Evolutionary conservation across 2,329 filamentous ascomycete genomes (phyloP).

Genomic region (Paecilomyces niveus): DNA sequence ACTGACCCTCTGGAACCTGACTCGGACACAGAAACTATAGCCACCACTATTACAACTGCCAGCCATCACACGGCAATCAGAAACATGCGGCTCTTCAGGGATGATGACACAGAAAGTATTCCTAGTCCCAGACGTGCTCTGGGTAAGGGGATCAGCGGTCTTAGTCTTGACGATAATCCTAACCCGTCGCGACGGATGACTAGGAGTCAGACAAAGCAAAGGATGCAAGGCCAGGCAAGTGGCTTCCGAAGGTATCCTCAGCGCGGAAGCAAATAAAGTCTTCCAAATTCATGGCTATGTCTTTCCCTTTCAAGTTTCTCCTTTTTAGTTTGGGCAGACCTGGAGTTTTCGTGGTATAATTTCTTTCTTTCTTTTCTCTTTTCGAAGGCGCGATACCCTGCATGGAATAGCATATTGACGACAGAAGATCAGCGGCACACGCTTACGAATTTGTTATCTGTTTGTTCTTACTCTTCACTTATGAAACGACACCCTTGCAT

Average conservation of each 20-base stretch:
- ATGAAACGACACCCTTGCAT: background rate
- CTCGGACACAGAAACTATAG: conserved; percentile 26
- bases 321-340: background rate
- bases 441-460: background rate
- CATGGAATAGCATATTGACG: background rate
- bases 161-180: conserved; percentile 27
- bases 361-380: background rate
- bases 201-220: conserved; percentile 25
- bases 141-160: conserved; percentile 23
- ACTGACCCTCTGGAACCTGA: conserved; percentile 26
- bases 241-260: conserved; percentile 8
- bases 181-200: conserved; percentile 25
- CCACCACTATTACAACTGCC: conserved; percentile 23
- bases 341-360: background rate
- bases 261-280: conserved; percentile 10
- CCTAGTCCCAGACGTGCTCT: conserved; percentile 25
- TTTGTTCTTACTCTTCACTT: background rate
- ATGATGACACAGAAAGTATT: conserved; percentile 5
- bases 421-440: background rate
- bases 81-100: conserved; percentile 20
- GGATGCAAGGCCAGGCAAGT: background rate
- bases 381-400: background rate
- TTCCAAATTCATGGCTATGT: background rate
- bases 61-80: conserved; percentile 25
- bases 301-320: background rate